phyloP scores from a whole-genome alignment of 2,329 filamentous ascomycete species.

The Claviceps monticola region DNA sequence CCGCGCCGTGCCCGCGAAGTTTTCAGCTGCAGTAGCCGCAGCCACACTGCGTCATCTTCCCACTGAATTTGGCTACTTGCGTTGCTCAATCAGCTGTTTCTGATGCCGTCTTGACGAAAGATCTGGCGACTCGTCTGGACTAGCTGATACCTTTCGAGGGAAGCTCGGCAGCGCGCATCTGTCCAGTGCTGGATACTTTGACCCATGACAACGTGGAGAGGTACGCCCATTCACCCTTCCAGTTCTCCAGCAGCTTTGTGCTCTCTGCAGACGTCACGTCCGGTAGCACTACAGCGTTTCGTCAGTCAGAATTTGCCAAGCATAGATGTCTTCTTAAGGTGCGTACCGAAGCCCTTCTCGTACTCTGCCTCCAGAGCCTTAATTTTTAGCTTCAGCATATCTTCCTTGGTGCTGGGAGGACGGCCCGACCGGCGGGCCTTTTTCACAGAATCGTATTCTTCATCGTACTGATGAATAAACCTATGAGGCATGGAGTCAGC shows the following conservation, averaged over 20 bases:
- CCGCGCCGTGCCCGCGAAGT: not conserved
- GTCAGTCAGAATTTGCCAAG: conserved; percentile 7
- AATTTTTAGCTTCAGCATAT: conserved; percentile 59
- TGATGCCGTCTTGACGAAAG: not conserved
- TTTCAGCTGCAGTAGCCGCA: too few relatives aligned
- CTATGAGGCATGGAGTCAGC: conserved; percentile 24
- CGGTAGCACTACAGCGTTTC: conserved; percentile 42
- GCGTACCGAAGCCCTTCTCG: conserved; percentile 65
- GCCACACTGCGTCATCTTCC: not conserved
- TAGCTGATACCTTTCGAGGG: conserved; percentile 41
- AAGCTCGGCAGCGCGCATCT: conserved; percentile 57
- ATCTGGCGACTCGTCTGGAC: too few relatives aligned
- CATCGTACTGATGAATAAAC: conserved; percentile 54
- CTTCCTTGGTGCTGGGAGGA: conserved; percentile 64
- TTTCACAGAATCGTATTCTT: conserved; percentile 52
- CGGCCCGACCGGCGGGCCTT: conserved; percentile 63
- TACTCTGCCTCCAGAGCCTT: conserved; percentile 65
- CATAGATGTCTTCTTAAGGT: not conserved
- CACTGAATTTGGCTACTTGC: not conserved
- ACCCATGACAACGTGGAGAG: conserved; percentile 66
- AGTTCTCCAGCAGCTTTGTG: conserved; percentile 50
- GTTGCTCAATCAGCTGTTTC: not conserved
- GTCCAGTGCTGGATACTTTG: conserved; percentile 53
- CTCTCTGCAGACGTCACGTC: conserved; percentile 58
- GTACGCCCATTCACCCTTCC: conserved; percentile 76